These are phyloP conservation scores for Xylariaceae sp. DNA, from an alignment of 2,329 filamentous ascomycete genomes.

Conservation along the genomic window DNA sequence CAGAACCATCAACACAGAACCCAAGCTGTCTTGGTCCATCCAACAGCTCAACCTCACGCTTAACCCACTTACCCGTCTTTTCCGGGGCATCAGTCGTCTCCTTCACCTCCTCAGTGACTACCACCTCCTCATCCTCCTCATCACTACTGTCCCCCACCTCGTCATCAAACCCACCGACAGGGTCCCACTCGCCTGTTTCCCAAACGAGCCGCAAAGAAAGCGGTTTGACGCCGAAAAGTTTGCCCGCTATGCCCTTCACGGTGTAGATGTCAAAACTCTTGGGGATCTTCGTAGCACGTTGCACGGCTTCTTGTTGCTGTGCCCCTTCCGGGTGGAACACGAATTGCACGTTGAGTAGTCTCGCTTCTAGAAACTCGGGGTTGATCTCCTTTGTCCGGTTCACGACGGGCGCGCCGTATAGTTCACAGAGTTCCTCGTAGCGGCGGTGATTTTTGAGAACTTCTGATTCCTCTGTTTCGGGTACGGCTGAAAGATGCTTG, in stretches of 20 bases:
- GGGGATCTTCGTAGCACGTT: conserved; percentile 54
- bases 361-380: conserved; percentile 74
- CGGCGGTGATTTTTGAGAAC: conserved; percentile 63
- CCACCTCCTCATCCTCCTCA: conserved; percentile 42
- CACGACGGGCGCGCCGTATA: conserved; percentile 68
- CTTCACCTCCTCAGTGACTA: conserved; percentile 28
- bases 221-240: conserved; percentile 61
- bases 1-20: conserved; percentile 71
- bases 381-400: conserved; percentile 55
- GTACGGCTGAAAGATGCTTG: conserved; percentile 61
- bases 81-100: conserved; percentile 19
- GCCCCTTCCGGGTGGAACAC: conserved; percentile 19
- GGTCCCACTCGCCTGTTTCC: conserved; percentile 90
- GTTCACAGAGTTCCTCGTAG: conserved; percentile 66
- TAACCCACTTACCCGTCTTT: conserved; percentile 58
- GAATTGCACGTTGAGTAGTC: conserved; percentile 64
- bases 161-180: conserved; percentile 59
- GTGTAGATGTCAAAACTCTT: conserved; percentile 75
- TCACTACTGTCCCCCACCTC: conserved; percentile 50
- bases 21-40: conserved; percentile 78
- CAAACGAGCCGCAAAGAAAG: conserved; percentile 65
- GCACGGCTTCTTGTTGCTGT: conserved; percentile 9
- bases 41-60: conserved; percentile 71
- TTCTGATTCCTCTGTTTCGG: conserved; percentile 46
- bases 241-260: conserved; percentile 71